Conservation (phyloP, 345 rosid genomes). For the Citrus sp. region DNA sequence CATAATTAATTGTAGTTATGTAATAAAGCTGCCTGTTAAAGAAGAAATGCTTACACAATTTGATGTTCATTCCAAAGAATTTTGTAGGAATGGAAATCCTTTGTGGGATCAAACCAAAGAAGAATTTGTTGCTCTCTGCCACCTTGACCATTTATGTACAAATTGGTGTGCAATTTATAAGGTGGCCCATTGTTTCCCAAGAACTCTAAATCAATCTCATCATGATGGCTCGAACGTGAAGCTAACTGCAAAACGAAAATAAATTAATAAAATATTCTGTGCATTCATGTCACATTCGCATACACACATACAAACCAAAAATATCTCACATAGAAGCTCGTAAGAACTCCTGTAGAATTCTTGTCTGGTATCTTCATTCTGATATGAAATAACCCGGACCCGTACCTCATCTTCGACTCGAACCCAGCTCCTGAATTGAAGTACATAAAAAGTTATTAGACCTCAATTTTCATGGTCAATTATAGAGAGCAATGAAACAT, state of each 20-base stretch:
- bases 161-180: conserved; percentile 19
- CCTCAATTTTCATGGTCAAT: neutral
- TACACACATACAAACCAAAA: neutral
- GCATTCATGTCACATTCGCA: too few species aligned
- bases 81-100: conserved; percentile 21
- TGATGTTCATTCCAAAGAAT: conserved; percentile 15
- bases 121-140: conserved; percentile 15
- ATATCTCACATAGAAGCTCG: conserved; percentile 19
- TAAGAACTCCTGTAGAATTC: conserved; percentile 14
- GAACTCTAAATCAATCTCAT: conserved; percentile 27
- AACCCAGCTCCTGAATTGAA: conserved; percentile 16
- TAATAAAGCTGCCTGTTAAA: too few species aligned
- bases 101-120: conserved; percentile 28
- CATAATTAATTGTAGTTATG: too few species aligned
- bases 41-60: conserved; percentile 6
- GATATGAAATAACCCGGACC: conserved; percentile 11
- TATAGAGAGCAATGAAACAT: neutral
- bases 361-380: conserved; percentile 11
- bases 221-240: neutral
- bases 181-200: conserved; percentile 16
- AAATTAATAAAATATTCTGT: too few species aligned
- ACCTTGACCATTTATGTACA: conserved; percentile 13
- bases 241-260: too few species aligned
- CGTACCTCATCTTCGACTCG: neutral
- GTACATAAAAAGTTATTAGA: neutral